Evolutionary conservation across 257 asterid species (phyloP), one percentile per base, ranked within the genome.

Genomic region (Gentiana straminea): DNA sequence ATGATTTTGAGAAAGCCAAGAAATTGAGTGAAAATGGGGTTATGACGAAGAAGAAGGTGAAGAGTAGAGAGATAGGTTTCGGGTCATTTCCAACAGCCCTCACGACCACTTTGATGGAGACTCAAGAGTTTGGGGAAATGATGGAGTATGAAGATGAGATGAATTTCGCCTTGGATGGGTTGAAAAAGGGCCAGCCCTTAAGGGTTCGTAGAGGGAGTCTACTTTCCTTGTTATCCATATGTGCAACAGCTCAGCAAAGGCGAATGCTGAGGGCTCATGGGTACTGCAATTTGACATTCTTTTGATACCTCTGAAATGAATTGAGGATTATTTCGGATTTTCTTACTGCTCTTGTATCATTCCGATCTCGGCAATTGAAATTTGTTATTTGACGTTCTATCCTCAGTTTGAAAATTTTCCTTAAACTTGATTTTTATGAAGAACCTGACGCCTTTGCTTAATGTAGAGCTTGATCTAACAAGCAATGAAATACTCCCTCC

Each of bases 131-230:
- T 63, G 94, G 95, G 64, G 95, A 86, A 76, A 83, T 79, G 89
- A 79, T 79, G 86, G 97, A 89, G 81, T 89, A 79, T 47, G 59
- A 77, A 71, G 97, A 89, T 76, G 97, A 89, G 82, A 87, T 89
- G 70, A 73, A 84, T 74, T 89, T 86, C 59, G 84, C 97, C 0
- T 63, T 89, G 65, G 97, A 84, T 77, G 97, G 95, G 65, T 80
- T 89, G 80, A 86, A 64, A 79, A 86, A 78, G 69, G 97, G 86
- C 65, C 94, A 83, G 58, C 95, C 77, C 0, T 77, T 64, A 48
- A 80, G 83, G 57, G 70, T 78, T 63, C 66, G 94, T 67, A 75
- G 88, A 73, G 80, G 78, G 33, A 86, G 94, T 67, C 77, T 83
- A 63, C 65, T 86, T 35, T 80, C 95, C 0, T 58, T 86, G 80